Evolutionary conservation across 257 asterid species (phyloP), one percentile per base, ranked within the genome.

Genomic region (Oldenlandia corymbosa): DNA sequence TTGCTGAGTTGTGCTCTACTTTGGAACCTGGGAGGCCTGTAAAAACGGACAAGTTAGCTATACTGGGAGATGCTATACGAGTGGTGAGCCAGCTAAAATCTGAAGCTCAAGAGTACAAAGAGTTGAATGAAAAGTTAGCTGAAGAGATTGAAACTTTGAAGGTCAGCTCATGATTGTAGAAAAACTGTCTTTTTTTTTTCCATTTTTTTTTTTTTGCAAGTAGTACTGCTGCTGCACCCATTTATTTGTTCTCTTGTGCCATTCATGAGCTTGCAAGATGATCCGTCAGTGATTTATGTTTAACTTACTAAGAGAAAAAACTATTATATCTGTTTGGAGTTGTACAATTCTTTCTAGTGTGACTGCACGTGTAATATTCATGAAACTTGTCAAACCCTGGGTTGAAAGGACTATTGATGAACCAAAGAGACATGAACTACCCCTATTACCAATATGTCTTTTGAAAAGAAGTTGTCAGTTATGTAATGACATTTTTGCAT

Each of bases 21-120:
- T 76, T 88, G 80, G 93, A 84, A 63, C 96, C 93, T 21, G 93
- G 84, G 62, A 78, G 82, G 71, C 85, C 95, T 53, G 79, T 73
- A 43, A 86, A 70, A 84, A 82, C 88, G 17, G 96, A 88, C 77
- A 88, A 86, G 71, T 68, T 82, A 61, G 87, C 83, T 48, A 80
- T 88, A 60, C 90, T 88, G 37, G 70, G 85, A 37, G 95, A 88
- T 75, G 86, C 96, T 57, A 83, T 86, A 61, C 75, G 93, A 68
- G 68, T 57, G 46, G 30, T 88, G 65, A 78, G 75, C 54, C 84
- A 84, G 79, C 82, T 88, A 42, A 86, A 73, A 73, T 60, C 82
- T 55, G 91, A 88, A 71, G 77, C 82, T 57, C 74, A 70, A 36
- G 88, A 84, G 66, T 84, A 78, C 58, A 66, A 66, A 53, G 83